Evolutionary conservation across 208 protist genomes (phyloP), one percentile per base, ranked within the genome.

Genomic region (Trypanosoma vivax): DNA sequence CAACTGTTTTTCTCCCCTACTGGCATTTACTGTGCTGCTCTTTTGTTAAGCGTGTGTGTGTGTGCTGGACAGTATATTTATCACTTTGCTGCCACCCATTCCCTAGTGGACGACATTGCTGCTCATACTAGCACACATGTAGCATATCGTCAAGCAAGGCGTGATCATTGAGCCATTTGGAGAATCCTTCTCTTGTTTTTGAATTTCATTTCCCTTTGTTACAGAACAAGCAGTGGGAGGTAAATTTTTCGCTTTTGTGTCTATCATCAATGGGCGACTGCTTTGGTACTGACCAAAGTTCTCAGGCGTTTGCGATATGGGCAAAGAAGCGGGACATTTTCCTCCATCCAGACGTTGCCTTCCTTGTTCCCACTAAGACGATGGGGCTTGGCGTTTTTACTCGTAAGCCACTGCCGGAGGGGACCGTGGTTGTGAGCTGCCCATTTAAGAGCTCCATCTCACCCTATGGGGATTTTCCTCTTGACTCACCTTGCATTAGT

Each of bases 321-420:
- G 67, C 79, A 9, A 91, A 89, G 63, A 79, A 71, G 53, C 62
- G 62, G 7, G 73, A 73, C 30, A 81, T 94, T 49, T 91, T 89
- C 47, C 73, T 94, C 9, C 73, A 85, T 60, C 83, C 87, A 1
- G 73, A 94, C 63, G 72, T 88, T 0, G 79, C 72, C n/a, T 88
- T 94, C 48, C 76, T 94, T 21, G 73, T 90, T 28, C 82, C 82
- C 0, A 91, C 83, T 40, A 83, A 83, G 47, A 81, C 77, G 19
- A 94, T 94, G 87, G 87, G 87, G 37, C 52, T 70, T 23, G 83
- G 87, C 25, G 80, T 90, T 37, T 87, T 91, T 53, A 80, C 87
- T 0, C 62, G 73, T 0, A 66, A 60, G 6, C 55, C 70, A 27
- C 61, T 91, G 11, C 54, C 64, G 0, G 45, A 66, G 1, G 83